Evolutionary conservation across 2,329 filamentous ascomycete species (phyloP).

Genomic region (Botrytis galanthina): DNA sequence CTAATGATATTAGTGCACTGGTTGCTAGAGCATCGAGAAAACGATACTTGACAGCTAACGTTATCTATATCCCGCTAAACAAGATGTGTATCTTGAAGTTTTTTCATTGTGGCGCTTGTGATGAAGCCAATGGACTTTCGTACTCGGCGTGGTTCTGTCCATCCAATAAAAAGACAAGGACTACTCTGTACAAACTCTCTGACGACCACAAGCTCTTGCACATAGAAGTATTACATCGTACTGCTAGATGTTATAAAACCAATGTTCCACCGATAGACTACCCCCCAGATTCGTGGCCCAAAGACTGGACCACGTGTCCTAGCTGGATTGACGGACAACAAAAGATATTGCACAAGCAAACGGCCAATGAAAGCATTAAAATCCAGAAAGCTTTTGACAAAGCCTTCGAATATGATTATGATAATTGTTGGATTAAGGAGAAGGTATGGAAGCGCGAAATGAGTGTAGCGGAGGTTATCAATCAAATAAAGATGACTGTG

Average conservation of each 20-base stretch:
- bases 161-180: not conserved
- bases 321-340: not conserved
- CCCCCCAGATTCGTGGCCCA: too few species aligned
- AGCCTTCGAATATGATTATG: not conserved
- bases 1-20: not conserved
- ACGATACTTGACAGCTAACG: not conserved
- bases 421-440: not conserved
- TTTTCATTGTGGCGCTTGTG: not conserved
- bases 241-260: not conserved
- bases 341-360: not conserved
- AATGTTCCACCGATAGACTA: accelerated
- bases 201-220: not conserved
- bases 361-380: not conserved
- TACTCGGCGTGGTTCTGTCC: not conserved
- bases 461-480: not conserved
- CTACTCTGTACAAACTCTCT: not conserved
- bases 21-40: not conserved
- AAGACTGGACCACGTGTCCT: not conserved
- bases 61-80: not conserved
- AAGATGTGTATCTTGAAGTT: not conserved
- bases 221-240: not conserved
- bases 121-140: not conserved
- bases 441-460: not conserved
- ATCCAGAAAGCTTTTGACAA: not conserved
- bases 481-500: not conserved